A percentile compares a stretch with the other conserved stretches of the same genome.
Evolutionary conservation across 805 yeast species (phyloP).

Genomic region (Candida manassasensis): DNA sequence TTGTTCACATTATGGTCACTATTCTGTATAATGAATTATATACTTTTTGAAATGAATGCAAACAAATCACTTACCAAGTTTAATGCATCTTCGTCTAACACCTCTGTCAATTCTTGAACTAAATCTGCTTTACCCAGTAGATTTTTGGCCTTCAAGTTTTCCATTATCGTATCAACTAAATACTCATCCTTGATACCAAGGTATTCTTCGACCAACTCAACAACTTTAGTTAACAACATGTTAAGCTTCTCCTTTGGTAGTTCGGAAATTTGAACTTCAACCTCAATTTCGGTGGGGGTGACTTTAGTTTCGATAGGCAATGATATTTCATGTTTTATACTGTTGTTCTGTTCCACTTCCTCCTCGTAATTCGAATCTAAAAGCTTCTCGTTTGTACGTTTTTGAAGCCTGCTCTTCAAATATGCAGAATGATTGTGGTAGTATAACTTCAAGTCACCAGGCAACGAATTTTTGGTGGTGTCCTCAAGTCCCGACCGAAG

Average conservation of each 20-base stretch:
- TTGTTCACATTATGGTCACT: not conserved
- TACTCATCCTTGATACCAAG: constrained; percentile 52
- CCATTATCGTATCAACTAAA: constrained; percentile 40
- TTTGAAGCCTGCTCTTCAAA: constrained; percentile 32
- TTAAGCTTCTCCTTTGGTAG: constrained; percentile 13
- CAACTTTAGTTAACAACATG: constrained; percentile 31
- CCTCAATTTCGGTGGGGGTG: not conserved
- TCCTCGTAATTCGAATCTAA: constrained; percentile 38
- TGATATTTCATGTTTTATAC: constrained; percentile 4
- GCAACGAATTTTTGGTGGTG: not conserved
- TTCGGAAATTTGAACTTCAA: constrained; percentile 7
- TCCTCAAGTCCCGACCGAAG: constrained; percentile 5
- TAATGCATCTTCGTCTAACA: constrained; percentile 46
- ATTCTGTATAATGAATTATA: not conserved
- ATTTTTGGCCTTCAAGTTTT: constrained; percentile 28
- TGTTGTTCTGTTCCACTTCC: constrained; percentile 19
- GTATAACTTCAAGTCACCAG: constrained; percentile 21
- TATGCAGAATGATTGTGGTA: constrained; percentile 42
- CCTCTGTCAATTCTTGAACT: constrained; percentile 44
- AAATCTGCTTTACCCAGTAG: constrained; percentile 31
- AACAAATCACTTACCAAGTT: constrained; percentile 39
- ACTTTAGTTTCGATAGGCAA: not conserved
- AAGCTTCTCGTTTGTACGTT: constrained; percentile 38
- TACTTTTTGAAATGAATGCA: constrained; percentile 14
- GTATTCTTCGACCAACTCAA: constrained; percentile 44